Conservation (phyloP, 2,329 filamentous ascomycete species). For the Phoma sp. region DNA sequence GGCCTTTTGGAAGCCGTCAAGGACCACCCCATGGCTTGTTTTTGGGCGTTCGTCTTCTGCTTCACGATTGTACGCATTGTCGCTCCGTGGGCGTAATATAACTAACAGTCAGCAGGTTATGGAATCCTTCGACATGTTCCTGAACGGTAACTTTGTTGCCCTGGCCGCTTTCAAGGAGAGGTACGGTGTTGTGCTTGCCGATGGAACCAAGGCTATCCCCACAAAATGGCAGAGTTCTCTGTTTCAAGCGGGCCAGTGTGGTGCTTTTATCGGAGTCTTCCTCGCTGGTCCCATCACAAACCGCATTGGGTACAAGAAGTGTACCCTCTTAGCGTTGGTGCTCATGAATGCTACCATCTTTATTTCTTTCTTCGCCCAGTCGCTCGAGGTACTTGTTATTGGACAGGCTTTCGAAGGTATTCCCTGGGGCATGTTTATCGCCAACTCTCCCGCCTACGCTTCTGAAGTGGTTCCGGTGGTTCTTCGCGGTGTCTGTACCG, state of each 20-base stretch:
- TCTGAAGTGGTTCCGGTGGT: conserved; percentile 66
- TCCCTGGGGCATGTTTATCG: conserved; percentile 70
- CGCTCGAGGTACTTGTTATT: conserved; percentile 56
- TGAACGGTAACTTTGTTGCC: conserved; percentile 66
- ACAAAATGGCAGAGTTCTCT: conserved; percentile 66
- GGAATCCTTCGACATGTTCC: conserved; percentile 69
- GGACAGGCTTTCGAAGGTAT: conserved; percentile 67
- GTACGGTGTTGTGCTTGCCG: conserved; percentile 55
- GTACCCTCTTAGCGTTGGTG: conserved; percentile 61
- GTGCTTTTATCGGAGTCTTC: conserved; percentile 67
- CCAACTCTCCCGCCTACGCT: conserved; percentile 68
- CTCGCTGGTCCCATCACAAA: conserved; percentile 66
- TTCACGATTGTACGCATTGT: conserved; percentile 57
- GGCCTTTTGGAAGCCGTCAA: conserved; percentile 57
- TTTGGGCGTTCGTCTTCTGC: conserved; percentile 64
- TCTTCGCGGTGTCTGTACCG: conserved; percentile 64
- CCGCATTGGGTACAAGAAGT: conserved; percentile 64
- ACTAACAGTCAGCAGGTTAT: conserved; percentile 58
- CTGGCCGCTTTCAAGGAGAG: conserved; percentile 54
- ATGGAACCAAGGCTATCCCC: conserved; percentile 51
- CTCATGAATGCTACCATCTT: conserved; percentile 66
- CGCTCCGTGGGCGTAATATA: neutral
- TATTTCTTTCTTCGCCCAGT: conserved; percentile 63
- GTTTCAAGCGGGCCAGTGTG: conserved; percentile 62
- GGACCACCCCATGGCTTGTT: conserved; percentile 60